A percentile compares a stretch with the other conserved stretches of the same genome.
Conservation (phyloP, 1,139 yeast genomes). For the Nakaseomyces delphensis region DNA sequence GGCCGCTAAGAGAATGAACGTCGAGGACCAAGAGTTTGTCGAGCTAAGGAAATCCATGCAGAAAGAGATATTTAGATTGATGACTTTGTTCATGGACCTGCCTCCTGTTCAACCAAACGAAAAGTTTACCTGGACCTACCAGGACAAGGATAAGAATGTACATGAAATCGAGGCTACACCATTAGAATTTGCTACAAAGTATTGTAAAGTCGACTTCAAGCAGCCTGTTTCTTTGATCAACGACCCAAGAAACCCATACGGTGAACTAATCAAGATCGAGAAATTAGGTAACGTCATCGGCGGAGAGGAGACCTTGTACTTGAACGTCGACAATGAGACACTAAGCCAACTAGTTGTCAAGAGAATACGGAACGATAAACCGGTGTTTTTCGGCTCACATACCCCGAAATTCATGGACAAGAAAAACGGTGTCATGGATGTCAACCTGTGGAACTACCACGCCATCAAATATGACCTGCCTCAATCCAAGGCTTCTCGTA, state of each 20-base stretch:
- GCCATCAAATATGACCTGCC: slow-evolving; percentile 52
- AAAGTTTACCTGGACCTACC: slow-evolving; percentile 61
- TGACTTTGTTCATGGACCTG: slow-evolving; percentile 60
- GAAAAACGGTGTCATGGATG: slow-evolving; percentile 59
- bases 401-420: slow-evolving; percentile 63
- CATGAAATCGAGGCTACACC: slow-evolving; percentile 52
- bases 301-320: slow-evolving; percentile 58
- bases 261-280: slow-evolving; percentile 57
- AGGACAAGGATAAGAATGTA: slow-evolving; percentile 62
- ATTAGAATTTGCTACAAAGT: slow-evolving; percentile 47
- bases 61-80: slow-evolving; percentile 52
- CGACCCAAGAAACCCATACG: slow-evolving; percentile 69
- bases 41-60: slow-evolving; percentile 43
- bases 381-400: slow-evolving; percentile 80
- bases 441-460: slow-evolving; percentile 55
- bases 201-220: slow-evolving; percentile 42
- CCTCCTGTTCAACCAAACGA: slow-evolving; percentile 66
- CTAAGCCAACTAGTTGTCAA: slow-evolving; percentile 54
- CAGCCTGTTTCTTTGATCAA: slow-evolving; percentile 59
- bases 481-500: slow-evolving; percentile 51
- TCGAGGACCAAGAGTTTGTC: slow-evolving; percentile 29
- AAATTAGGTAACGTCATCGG: slow-evolving; percentile 63
- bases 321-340: slow-evolving; percentile 53
- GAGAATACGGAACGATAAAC: slow-evolving; percentile 60
- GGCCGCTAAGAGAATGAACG: slow-evolving; percentile 42